Evolutionary conservation across 2,329 filamentous ascomycete genomes (phyloP).

Genomic region (Myotisia sp.): DNA sequence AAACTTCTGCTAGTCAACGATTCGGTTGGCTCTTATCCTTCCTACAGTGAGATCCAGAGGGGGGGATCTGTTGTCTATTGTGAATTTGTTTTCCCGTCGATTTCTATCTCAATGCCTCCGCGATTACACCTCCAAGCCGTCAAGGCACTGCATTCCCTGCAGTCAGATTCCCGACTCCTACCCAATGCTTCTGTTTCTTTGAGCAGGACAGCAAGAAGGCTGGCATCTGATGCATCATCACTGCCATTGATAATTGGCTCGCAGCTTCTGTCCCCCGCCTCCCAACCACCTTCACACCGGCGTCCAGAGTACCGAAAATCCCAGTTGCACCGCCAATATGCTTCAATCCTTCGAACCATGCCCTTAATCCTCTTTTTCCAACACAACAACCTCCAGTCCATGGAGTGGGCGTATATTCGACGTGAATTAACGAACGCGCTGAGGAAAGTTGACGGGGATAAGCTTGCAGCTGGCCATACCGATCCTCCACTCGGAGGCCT

Average conservation of each 20-base stretch:
- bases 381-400: constrained; percentile 60
- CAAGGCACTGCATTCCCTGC: constrained; percentile 18
- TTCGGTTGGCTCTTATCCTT: no score
- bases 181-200: constrained; percentile 6
- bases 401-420: constrained; percentile 59
- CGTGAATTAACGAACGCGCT: constrained; percentile 52
- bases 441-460: constrained; percentile 51
- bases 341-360: constrained; percentile 70
- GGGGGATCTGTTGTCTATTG: no score
- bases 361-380: constrained; percentile 79
- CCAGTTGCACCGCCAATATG: constrained; percentile 75
- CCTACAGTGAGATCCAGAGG: no score
- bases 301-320: constrained; percentile 77
- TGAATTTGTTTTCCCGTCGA: no score
- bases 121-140: constrained; percentile 33
- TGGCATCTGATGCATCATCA: constrained; percentile 30
- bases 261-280: constrained; percentile 31
- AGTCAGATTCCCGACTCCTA: constrained; percentile 18
- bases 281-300: constrained; percentile 75
- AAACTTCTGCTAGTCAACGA: no score
- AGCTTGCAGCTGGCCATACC: constrained; percentile 40
- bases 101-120: constrained; percentile 37
- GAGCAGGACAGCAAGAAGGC: background rate
- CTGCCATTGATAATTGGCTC: constrained; percentile 10
- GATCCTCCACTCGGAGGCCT: constrained; percentile 38